These are phyloP conservation scores for Xylaria longipes DNA, from an alignment of 495 filamentous ascomycete species.

Conservation along the genomic window DNA sequence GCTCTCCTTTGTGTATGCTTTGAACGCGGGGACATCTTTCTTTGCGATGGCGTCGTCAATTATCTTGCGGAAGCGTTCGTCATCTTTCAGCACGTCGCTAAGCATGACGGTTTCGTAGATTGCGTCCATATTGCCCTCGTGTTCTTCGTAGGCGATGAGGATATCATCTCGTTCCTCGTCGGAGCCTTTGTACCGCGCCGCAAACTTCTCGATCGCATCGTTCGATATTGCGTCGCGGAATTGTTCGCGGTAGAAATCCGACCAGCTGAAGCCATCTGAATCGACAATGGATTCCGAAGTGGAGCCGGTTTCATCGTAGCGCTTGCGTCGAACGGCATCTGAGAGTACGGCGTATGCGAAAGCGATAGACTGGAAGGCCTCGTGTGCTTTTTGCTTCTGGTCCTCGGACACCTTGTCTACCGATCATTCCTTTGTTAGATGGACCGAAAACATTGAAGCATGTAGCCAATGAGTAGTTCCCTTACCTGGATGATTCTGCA, in stretches of 20 bases:
- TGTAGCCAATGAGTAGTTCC: constrained; percentile 73
- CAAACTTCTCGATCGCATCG: constrained; percentile 74
- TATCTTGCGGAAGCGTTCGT: constrained; percentile 78
- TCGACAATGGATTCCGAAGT: constrained; percentile 78
- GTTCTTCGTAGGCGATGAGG: constrained; percentile 72
- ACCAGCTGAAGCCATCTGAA: constrained; percentile 84
- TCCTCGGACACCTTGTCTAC: constrained; percentile 75
- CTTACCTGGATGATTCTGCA: constrained; percentile 92
- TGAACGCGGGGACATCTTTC: constrained; percentile 67
- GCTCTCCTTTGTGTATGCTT: constrained; percentile 73
- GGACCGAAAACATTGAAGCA: constrained; percentile 50
- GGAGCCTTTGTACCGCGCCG: constrained; percentile 79
- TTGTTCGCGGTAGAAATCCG: constrained; percentile 83
- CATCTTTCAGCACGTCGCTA: constrained; percentile 82
- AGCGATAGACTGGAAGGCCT: constrained; percentile 85
- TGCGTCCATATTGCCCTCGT: constrained; percentile 72
- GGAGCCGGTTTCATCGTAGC: constrained; percentile 88
- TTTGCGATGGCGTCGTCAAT: constrained; percentile 81
- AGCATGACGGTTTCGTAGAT: constrained; percentile 87
- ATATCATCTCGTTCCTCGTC: constrained; percentile 82
- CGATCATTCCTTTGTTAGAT: constrained; percentile 20
- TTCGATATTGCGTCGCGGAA: constrained; percentile 72
- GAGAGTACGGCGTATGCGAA: constrained; percentile 94
- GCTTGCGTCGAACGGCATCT: constrained; percentile 72
- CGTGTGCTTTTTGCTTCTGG: constrained; percentile 70